Base-by-base conservation (phyloP, 305 asterid genomes). In the Ajuga reptans region DNA sequence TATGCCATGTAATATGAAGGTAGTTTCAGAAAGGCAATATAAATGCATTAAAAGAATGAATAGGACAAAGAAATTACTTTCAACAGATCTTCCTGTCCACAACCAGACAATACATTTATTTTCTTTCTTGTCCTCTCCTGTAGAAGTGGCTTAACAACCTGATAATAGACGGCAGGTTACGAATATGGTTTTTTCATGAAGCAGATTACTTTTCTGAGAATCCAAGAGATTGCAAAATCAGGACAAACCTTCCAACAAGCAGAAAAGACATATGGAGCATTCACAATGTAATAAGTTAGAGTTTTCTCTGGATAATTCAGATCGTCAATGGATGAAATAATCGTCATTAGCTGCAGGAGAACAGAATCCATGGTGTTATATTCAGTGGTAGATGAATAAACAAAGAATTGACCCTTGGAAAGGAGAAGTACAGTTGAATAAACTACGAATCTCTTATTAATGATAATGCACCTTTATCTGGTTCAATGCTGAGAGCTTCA, bases 281-380 rank as follows among this genome's bases (percentile, higher is more conserved):
- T 90, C 80, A 90, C 97, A 43, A 90, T 79, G 83, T 90, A 90
- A 77, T 88, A 90, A 56, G 96, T 83, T 65, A 71, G 70, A 50
- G 94, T 84, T 76, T 88, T 90, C 87, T 90, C 97, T 0, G 96
- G 97, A 76, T 90, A 90, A 76, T 90, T 90, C 66, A 86, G 86
- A 78, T 90, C 96, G 73, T 90, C 97, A 63, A 90, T 85, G 31
- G 95, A 81, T 64, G 89, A 84, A 54, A 90, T 85, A 37, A 78
- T 73, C 10, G 88, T 86, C 82, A 87, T 68, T 50, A 90, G 83
- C 97, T 90, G 91, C 82, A 82, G 21, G 5, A 56, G 45, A 70
- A 62, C 29, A 64, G 60, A 75, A 50, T 5, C 6, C 27, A 21
- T 17, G 29, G 24, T 43, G 36, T 64, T 51, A 74, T 24, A 27